phyloP scores from a whole-genome alignment of 805 yeast genomes.

The Barnettozyma californica region DNA sequence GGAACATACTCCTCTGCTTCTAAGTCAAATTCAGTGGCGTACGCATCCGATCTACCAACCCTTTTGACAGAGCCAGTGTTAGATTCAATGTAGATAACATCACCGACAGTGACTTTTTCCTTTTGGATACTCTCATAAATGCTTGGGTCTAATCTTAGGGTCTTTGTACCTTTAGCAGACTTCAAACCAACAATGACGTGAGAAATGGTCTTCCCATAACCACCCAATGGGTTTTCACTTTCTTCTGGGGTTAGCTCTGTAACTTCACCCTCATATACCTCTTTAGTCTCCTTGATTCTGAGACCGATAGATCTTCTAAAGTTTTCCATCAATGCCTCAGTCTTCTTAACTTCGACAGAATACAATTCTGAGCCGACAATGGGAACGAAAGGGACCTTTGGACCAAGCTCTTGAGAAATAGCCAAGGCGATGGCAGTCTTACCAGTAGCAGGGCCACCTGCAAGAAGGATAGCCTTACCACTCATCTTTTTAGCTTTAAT shows the following conservation, averaged over 20 bases:
- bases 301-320: conserved; percentile 95
- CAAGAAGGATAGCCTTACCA: conserved; percentile 91
- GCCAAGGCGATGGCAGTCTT: conserved; percentile 97
- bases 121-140: conserved; percentile 92
- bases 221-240: conserved; percentile 94
- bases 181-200: conserved; percentile 93
- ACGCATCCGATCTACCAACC: conserved; percentile 97
- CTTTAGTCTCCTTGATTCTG: conserved; percentile 94
- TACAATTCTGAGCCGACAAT: conserved; percentile 92
- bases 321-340: conserved; percentile 93
- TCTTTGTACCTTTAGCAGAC: conserved; percentile 88
- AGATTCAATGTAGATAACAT: conserved; percentile 94
- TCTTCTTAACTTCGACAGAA: conserved; percentile 95
- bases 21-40: conserved; percentile 95
- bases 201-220: conserved; percentile 93
- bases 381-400: conserved; percentile 96
- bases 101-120: conserved; percentile 92
- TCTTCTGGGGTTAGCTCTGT: conserved; percentile 94
- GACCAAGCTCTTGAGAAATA: conserved; percentile 91
- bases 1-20: conserved; percentile 99
- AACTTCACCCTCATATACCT: conserved; percentile 97
- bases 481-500: conserved; percentile 89
- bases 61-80: conserved; percentile 96
- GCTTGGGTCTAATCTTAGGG: conserved; percentile 82
- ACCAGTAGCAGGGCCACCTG: conserved; percentile 99